Conservation (phyloP, 495 filamentous ascomycete species). For the Xylaria flabelliformis region DNA sequence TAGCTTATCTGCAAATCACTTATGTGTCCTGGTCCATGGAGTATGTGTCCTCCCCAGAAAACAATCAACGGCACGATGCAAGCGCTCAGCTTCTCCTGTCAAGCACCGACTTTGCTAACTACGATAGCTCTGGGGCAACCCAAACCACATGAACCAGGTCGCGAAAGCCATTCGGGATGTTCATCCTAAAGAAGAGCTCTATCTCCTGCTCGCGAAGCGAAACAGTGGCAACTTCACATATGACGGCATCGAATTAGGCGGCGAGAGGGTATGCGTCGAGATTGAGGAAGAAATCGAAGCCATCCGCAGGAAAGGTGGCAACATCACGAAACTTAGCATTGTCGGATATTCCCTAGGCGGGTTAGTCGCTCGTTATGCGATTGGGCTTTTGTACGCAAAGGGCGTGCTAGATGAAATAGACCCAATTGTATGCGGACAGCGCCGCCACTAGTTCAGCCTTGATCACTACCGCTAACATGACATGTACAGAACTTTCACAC, state of each 20-base stretch:
- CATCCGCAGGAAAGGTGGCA: conserved; percentile 67
- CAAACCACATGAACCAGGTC: conserved; percentile 77
- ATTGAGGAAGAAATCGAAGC: conserved; percentile 80
- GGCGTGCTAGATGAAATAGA: conserved; percentile 78
- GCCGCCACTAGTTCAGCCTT: not conserved
- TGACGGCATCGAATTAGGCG: conserved; percentile 90
- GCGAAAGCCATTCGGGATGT: conserved; percentile 69
- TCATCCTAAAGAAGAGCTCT: conserved; percentile 66
- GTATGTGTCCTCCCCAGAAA: conserved; percentile 55
- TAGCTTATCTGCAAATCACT: conserved; percentile 63
- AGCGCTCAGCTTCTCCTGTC: conserved; percentile 17
- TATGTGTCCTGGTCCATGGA: conserved; percentile 95
- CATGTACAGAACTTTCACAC: conserved; percentile 81
- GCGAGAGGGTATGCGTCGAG: conserved; percentile 85
- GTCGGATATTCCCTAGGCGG: conserved; percentile 92
- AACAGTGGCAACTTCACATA: conserved; percentile 89
- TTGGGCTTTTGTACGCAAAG: conserved; percentile 81
- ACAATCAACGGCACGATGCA: not conserved
- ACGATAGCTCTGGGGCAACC: conserved; percentile 87
- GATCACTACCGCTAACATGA: conserved; percentile 28
- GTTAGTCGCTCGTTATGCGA: conserved; percentile 83
- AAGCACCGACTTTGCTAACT: conserved; percentile 33
- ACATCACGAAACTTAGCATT: conserved; percentile 81
- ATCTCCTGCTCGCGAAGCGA: conserved; percentile 77
- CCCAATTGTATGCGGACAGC: conserved; percentile 65